phyloP scores from a whole-genome alignment of 2,329 filamentous ascomycete species.

The Drechslerella coelobrocha region DNA sequence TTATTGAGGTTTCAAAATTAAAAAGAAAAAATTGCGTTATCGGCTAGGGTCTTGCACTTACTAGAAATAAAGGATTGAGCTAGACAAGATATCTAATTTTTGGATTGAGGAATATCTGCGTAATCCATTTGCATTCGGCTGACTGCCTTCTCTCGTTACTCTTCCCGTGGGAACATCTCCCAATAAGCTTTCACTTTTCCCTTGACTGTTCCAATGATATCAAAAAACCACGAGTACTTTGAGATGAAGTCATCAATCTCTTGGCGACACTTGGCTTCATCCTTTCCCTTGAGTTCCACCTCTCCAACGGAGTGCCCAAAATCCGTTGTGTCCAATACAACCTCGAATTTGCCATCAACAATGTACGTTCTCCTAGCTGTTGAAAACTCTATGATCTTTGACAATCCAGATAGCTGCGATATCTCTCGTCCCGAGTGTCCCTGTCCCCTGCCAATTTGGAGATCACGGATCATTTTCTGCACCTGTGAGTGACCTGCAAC shows the following conservation, averaged over 20 bases:
- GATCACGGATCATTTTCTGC: constrained; percentile 10
- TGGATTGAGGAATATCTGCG: too few species aligned
- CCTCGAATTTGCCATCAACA: constrained; percentile 54
- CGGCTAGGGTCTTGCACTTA: too few species aligned
- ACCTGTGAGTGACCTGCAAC: constrained; percentile 45
- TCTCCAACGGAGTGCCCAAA: constrained; percentile 57
- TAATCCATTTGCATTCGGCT: too few species aligned
- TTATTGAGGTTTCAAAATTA: too few species aligned
- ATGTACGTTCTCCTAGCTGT: constrained; percentile 55
- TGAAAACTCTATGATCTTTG: constrained; percentile 51
- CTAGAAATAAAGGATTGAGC: too few species aligned
- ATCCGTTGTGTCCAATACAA: constrained; percentile 56
- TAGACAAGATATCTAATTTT: too few species aligned
- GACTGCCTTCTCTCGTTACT: too few species aligned
- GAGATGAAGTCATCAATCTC: constrained; percentile 55
- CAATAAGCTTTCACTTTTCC: constrained; percentile 56
- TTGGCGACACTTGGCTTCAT: constrained; percentile 46
- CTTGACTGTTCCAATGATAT: constrained; percentile 38
- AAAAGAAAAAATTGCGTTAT: too few species aligned
- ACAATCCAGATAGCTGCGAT: not conserved
- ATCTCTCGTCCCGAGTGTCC: not conserved
- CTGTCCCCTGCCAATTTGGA: not conserved
- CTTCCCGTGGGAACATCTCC: constrained; percentile 23
- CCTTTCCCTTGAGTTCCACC: constrained; percentile 52
- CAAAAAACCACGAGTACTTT: constrained; percentile 54